Percentiles rank a stretch among this genome's conserved stretches.
phyloP scores from a whole-genome alignment of 2,329 filamentous ascomycete species.

The Gnomoniopsis sp. region DNA sequence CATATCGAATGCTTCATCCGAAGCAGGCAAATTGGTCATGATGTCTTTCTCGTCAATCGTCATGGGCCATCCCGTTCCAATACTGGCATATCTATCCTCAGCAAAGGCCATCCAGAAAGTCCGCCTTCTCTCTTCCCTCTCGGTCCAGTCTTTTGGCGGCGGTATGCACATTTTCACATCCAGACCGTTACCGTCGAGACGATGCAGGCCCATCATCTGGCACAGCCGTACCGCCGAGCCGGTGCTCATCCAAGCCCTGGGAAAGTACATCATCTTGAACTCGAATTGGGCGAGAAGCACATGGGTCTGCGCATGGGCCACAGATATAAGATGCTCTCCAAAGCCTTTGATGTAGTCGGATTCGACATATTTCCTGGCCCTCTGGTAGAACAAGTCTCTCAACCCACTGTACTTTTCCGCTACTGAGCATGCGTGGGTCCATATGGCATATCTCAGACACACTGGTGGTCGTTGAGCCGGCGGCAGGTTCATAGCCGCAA shows the following conservation, averaged over 20 bases:
- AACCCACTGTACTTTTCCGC: slow-evolving; percentile 76
- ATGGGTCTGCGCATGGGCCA: slow-evolving; percentile 85
- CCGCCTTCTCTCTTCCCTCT: slow-evolving; percentile 82
- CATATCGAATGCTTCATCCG: slow-evolving; percentile 80
- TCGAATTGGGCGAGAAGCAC: slow-evolving; percentile 78
- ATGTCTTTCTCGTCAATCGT: slow-evolving; percentile 89
- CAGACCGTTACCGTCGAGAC: slow-evolving; percentile 74
- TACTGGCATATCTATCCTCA: slow-evolving; percentile 87
- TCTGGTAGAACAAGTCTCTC: slow-evolving; percentile 85
- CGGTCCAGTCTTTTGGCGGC: slow-evolving; percentile 87
- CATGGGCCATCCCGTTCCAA: slow-evolving; percentile 98
- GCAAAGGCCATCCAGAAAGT: slow-evolving; percentile 96
- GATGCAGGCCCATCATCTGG: slow-evolving; percentile 91
- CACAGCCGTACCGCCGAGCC: slow-evolving; percentile 76
- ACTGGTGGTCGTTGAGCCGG: slow-evolving; percentile 82
- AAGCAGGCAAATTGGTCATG: slow-evolving; percentile 76
- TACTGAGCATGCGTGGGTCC: slow-evolving; percentile 86
- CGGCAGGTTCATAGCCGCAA: slow-evolving; percentile 86
- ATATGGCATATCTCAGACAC: slow-evolving; percentile 89
- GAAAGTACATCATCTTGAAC: slow-evolving; percentile 98
- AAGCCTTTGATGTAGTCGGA: slow-evolving; percentile 88
- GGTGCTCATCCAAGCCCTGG: slow-evolving; percentile 89
- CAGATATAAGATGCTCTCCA: slow-evolving; percentile 81
- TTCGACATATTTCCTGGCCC: slow-evolving; percentile 86
- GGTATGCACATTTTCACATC: slow-evolving; percentile 92